Base-by-base conservation (phyloP, 2,329 filamentous ascomycete genomes). In the Pseudogymnoascus sp. region DNA sequence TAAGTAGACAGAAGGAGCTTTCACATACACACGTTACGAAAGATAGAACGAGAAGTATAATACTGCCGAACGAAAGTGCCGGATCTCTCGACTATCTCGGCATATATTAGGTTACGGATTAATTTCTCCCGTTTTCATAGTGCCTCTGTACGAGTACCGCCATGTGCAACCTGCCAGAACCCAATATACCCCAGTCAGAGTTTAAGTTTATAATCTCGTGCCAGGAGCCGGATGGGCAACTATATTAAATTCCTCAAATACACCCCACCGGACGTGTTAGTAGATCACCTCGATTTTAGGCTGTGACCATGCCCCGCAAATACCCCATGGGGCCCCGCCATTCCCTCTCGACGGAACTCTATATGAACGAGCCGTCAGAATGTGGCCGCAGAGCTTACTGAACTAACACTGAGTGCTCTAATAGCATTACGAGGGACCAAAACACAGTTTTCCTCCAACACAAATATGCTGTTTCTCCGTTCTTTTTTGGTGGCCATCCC, bases 231-330 rank as follows among this genome's bases (percentile, higher is more conserved):
- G 47, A 54, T 54, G 25, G 25, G 28, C n/a, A 32, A 32, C 47
- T 32, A 54, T 54, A 54, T 54, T 54, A 54, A 54, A 30, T 32
- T 54, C 25, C 28, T 54, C 47, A 32, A 32, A 54, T 50, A 50
- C 47, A 54, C 47, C 47, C 47, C 25, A 32, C 25, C n/a, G 47
- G 47, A 54, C 28, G 9, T 18, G 8, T 18, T 9, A 18, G 25
- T 54, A 54, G 28, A 54, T 18, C 14, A 16, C 25, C 28, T 50
- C n/a, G 43, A 14, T 18, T 47, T 54, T 54, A 54, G 47, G 25
- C 47, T 54, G 25, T 32, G 47, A 18, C n/a, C 12, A 32, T 32
- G 47, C n/a, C 47, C 47, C 47, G 25, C 47, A 54, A 18, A 18
- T 32, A 2, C 28, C n/a, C 47, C 47, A 32, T 54, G 47, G 43